These are phyloP conservation scores for Pythium sukuiense DNA, from an alignment of 352 stramenopile genomes.

Conservation along the genomic window DNA sequence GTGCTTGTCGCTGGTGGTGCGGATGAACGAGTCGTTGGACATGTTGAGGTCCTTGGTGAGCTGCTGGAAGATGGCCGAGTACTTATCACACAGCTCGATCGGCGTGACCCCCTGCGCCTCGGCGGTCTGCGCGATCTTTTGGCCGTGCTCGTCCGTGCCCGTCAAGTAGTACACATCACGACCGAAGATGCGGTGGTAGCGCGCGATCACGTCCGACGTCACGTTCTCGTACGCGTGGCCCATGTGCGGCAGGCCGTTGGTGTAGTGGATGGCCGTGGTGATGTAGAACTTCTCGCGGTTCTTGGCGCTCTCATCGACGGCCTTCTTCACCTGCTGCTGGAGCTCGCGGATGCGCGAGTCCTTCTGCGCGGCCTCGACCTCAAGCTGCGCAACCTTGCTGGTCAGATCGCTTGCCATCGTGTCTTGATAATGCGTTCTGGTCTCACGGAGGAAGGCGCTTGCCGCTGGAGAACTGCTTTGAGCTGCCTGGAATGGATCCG, in stretches of 20 bases:
- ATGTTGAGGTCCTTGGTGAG: slow-evolving; percentile 86
- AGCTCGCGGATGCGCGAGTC: slow-evolving; percentile 55
- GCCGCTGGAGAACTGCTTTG: not conserved
- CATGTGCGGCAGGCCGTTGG: slow-evolving; percentile 97
- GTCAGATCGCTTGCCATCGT: slow-evolving; percentile 34
- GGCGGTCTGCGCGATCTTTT: slow-evolving; percentile 99
- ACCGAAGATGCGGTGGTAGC: slow-evolving; percentile 92
- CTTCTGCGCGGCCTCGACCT: slow-evolving; percentile 48
- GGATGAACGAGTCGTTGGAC: slow-evolving; percentile 92
- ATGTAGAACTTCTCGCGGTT: slow-evolving; percentile 92
- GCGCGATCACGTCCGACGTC: slow-evolving; percentile 95
- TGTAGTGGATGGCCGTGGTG: slow-evolving; percentile 99
- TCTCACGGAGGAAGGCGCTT: not conserved
- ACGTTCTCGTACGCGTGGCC: slow-evolving; percentile 99
- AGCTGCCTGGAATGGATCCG: slow-evolving; percentile 2
- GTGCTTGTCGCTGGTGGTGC: slow-evolving; percentile 95
- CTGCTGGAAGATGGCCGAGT: slow-evolving; percentile 87
- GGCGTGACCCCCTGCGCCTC: slow-evolving; percentile 89
- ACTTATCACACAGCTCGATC: slow-evolving; percentile 96
- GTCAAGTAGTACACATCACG: slow-evolving; percentile 86
- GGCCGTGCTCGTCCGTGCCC: slow-evolving; percentile 97
- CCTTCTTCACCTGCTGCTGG: slow-evolving; percentile 57
- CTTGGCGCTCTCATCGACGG: slow-evolving; percentile 40
- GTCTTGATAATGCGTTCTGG: not conserved
- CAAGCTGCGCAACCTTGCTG: slow-evolving; percentile 37